Evolutionary conservation across 305 asterid genomes (phyloP), one percentile per base, ranked within the genome.

Genomic region (Plantago lanceolata): DNA sequence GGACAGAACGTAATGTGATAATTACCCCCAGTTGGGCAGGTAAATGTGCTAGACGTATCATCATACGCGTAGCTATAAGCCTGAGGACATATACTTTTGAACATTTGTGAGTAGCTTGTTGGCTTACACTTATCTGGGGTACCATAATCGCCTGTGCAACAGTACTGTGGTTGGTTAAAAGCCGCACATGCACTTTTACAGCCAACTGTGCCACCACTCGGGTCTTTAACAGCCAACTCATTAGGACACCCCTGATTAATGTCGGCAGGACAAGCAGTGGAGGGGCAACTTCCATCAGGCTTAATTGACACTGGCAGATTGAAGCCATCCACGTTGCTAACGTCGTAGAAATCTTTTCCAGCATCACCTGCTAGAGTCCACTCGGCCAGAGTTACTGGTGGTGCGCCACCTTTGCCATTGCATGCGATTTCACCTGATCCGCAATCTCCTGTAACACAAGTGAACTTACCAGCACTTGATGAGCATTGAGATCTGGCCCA

Each of bases 1-100:
- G 87, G 85, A 44, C 87, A 86, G 43, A 82, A 76, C 0, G 82
- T 80, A 15, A 86, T 37, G 13, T 55, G 40, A 53, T 82, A 84
- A 21, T 74, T 53, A 4, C 50, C 73, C 21, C 81, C 82, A 0
- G 78, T 61, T 0, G 69, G 68, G 35, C 87, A 83, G 0, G 84
- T 85, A 54, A 76, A 76, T 11, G 78, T 71, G 73, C 84, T 79
- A 5, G 74, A 15, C 33, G 6, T 2, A 58, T 87, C 95, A 40
- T 87, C 95, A 45, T 60, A 81, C 7, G 92, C 84, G 48, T 82
- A 87, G 66, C 78, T 77, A 57, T 84, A 87, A 1, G 88, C 86
- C 48, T 80, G 79, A 5, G 87, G 92, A 20, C 89, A 86, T 8
- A 15, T 61, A 0, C 29, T 12, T 77, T 86, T 82, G 66, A 82